phyloP scores from a whole-genome alignment of 768 basidiomycete species.

The Glaciozyma martinii region DNA sequence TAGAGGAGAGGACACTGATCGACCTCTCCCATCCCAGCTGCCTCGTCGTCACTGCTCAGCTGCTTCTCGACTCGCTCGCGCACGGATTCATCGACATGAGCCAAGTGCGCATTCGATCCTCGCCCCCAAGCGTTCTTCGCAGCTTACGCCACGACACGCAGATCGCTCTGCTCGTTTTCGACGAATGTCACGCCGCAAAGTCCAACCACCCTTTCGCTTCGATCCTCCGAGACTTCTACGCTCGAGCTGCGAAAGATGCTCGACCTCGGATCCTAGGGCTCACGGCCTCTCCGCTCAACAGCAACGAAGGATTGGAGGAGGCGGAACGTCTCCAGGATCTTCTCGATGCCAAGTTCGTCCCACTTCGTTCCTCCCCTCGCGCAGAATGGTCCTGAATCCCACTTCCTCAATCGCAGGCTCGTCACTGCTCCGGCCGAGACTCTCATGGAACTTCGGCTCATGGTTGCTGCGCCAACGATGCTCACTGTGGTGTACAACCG shows the following conservation, averaged over 20 bases:
- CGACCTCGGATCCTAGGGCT: conserved; percentile 11
- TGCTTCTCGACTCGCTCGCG: conserved; percentile 19
- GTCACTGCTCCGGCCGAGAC: conserved; percentile 11
- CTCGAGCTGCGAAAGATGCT: not conserved
- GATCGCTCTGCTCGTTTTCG: conserved; percentile 10
- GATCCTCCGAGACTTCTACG: conserved; percentile 21
- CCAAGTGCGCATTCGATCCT: not conserved
- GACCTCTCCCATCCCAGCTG: not conserved
- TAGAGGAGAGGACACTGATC: not conserved
- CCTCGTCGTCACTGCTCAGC: conserved; percentile 15
- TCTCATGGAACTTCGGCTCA: not conserved
- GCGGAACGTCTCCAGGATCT: conserved; percentile 7
- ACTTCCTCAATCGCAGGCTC: not conserved
- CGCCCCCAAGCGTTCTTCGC: too few relatives aligned
- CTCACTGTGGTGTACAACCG: not conserved
- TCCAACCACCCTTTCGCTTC: conserved; percentile 14
- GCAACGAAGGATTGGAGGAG: not conserved
- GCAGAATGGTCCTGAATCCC: too few relatives aligned
- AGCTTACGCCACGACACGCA: not conserved
- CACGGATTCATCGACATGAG: conserved; percentile 16
- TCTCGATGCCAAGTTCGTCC: conserved; percentile 5
- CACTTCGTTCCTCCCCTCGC: not conserved
- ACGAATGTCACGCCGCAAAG: conserved; percentile 14
- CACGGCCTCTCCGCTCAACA: conserved; percentile 11
- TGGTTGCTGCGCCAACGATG: not conserved